These are phyloP conservation scores for Tetracentron sinense DNA, from an alignment of 164 flowering plant species.

Conservation along the genomic window DNA sequence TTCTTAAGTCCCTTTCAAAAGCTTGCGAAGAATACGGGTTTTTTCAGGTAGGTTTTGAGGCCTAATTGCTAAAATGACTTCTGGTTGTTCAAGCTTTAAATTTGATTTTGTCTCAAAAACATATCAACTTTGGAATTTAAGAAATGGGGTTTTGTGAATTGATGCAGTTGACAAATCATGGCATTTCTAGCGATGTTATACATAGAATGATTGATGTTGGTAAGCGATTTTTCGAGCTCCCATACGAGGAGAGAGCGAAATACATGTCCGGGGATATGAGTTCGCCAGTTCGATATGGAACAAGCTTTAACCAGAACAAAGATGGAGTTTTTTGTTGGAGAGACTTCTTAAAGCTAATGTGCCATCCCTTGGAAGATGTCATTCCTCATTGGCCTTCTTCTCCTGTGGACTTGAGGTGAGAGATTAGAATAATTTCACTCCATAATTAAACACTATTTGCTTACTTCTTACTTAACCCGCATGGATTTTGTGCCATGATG, in stretches of 20 bases:
- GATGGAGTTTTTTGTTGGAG: conserved; percentile 68
- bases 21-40: conserved; percentile 60
- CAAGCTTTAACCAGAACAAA: conserved; percentile 58
- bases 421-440: neutral
- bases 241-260: conserved; percentile 48
- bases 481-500: too few relatives aligned
- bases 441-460: neutral
- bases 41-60: conserved; percentile 40
- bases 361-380: conserved; percentile 37
- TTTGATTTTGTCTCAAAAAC: too few relatives aligned
- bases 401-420: conserved; percentile 51
- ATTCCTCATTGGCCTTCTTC: conserved; percentile 61
- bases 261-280: conserved; percentile 53
- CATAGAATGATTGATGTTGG: conserved; percentile 41
- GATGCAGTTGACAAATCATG: conserved; percentile 58
- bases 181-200: conserved; percentile 30
- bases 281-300: conserved; percentile 55
- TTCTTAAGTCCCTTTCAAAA: conserved; percentile 36
- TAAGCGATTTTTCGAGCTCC: conserved; percentile 48
- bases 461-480: neutral
- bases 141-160: too few relatives aligned
- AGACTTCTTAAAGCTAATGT: conserved; percentile 55
- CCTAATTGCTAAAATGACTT: neutral
- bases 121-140: too few relatives aligned
- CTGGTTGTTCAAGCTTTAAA: too few relatives aligned